Conservation (phyloP, 2,329 filamentous ascomycete species). For the Neopestalotiopsis rosae region DNA sequence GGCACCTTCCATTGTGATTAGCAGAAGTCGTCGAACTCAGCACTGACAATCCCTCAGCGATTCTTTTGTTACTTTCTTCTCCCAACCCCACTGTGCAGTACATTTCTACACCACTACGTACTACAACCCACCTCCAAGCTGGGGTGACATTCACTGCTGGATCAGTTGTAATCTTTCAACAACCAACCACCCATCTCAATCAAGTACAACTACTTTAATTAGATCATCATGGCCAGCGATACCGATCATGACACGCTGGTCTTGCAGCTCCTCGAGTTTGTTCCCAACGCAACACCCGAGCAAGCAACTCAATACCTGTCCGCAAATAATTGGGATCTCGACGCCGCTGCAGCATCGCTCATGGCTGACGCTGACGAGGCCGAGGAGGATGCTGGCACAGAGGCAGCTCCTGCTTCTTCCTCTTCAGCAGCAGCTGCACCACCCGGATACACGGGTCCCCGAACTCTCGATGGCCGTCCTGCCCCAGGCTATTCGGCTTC, state of each 20-base stretch:
- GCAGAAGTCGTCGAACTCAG: too few relatives aligned
- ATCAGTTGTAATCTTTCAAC: not conserved
- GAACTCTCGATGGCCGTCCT: constrained; percentile 67
- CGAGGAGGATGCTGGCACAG: constrained; percentile 47
- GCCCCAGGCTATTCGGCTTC: constrained; percentile 45
- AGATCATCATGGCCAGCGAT: constrained; percentile 39
- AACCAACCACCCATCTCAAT: not conserved
- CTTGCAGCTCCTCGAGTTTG: constrained; percentile 56
- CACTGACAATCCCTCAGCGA: too few relatives aligned
- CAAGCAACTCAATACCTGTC: constrained; percentile 73
- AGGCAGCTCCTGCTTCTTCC: constrained; percentile 46
- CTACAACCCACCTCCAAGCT: not conserved
- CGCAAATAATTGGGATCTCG: constrained; percentile 70
- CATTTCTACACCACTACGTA: not conserved
- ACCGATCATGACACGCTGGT: constrained; percentile 48
- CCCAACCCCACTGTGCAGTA: too few relatives aligned
- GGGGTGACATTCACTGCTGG: not conserved
- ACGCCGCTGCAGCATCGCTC: constrained; percentile 65
- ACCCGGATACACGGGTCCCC: constrained; percentile 61
- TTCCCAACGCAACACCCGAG: constrained; percentile 57
- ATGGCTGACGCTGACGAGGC: constrained; percentile 62
- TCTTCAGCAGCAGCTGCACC: constrained; percentile 22
- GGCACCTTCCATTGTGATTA: too few relatives aligned
- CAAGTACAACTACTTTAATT: not conserved
- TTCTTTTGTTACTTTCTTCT: too few relatives aligned